Evolutionary conservation across 129 eudicot species (phyloP), one percentile per base, ranked within the genome.

Genomic region (Cynara cardunculus): DNA sequence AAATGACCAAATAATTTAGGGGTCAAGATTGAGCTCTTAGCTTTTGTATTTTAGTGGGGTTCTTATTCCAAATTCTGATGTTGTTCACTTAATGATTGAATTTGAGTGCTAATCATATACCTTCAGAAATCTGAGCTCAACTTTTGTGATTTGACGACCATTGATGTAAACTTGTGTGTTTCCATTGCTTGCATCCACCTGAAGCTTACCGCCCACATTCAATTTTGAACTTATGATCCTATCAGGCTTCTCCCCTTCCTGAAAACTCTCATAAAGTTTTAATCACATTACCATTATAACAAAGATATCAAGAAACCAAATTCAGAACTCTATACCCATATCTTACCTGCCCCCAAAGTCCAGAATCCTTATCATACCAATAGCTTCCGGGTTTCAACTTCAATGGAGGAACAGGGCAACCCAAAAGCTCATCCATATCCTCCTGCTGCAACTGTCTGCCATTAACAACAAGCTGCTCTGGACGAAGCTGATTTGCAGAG

Each of bases 211-310:
- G 13, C 87, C 85, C 46, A 88, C 78, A 72, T 85, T 83, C 78
- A 88, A 26, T 69, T 80, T 85, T 30, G 88, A 85, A 77, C 81
- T 88, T 53, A 88, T 84, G 72, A 88, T 81, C 79, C 85, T 82
- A 80, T 85, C 86, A 8, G 91, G 91, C 78, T 88, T 88, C 70
- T 85, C 85, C 8, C 89, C 89, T 7, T 88, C 91, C 91, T 88
- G 56, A 69, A 79, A 11, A 53, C 62, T 49, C 62, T 12, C 19
- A 5, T 6, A 22, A 24, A 71, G 34, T 12, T 70, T 46, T 11
- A 13, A 46, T 14, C 56, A 69, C 22, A 64, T 64, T 24, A 64
- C 69, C 25, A n/a, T 18, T 73, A 41, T 24, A 26, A 6, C 27
- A 39, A 41, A 56, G 21, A 44, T 4, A 35, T 44, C 69, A 35